These are phyloP conservation scores for Trichoderma aggressivum DNA, from an alignment of 2,329 filamentous ascomycete species.

Conservation along the genomic window DNA sequence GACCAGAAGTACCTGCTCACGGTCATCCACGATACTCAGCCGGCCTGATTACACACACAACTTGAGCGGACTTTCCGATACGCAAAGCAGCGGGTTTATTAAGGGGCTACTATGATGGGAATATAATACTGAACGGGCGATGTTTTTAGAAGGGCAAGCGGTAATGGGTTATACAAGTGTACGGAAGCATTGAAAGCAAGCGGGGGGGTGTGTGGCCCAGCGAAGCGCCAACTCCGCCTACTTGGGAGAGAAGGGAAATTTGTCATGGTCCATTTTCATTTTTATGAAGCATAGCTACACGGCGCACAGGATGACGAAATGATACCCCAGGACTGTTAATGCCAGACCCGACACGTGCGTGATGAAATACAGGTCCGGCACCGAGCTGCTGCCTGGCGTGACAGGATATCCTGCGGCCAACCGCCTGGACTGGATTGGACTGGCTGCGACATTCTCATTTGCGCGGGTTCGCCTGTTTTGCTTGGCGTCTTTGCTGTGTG, in stretches of 20 bases:
- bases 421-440: not conserved
- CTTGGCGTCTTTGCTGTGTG: not conserved
- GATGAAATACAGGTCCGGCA: not conserved
- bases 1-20: conserved; percentile 76
- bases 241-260: not conserved
- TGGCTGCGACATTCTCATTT: not conserved
- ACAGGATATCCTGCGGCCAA: conserved; percentile 1
- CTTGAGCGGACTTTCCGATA: not conserved
- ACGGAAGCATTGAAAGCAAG: not conserved
- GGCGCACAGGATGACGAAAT: conserved; percentile 21
- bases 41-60: not conserved
- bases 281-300: conserved; percentile 18
- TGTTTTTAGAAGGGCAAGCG: not conserved
- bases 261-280: conserved; percentile 9
- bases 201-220: not conserved
- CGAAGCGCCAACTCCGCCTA: not conserved
- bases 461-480: not conserved
- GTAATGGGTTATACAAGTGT: not conserved
- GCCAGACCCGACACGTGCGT: conserved; percentile 4
- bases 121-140: not conserved
- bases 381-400: not conserved
- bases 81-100: not conserved
- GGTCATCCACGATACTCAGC: conserved; percentile 73
- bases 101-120: conserved; percentile 3
- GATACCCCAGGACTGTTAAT: conserved; percentile 9